Evolutionary conservation across 768 basidiomycete species (phyloP).

Genomic region (Phaffia australis): DNA sequence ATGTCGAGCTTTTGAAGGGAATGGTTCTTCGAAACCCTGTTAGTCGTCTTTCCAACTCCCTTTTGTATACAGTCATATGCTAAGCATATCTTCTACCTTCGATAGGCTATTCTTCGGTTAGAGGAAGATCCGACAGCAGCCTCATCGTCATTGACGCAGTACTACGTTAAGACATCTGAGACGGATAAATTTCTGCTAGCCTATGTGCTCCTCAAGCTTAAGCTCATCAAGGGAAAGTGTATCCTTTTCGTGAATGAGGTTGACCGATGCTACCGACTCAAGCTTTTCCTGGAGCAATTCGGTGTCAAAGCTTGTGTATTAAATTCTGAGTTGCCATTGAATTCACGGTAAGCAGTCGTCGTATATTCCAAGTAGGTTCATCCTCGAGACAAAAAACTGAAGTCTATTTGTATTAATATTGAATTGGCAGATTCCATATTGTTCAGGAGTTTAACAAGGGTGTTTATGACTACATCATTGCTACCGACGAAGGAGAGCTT

Average conservation of each 20-base stretch:
- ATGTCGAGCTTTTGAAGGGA: conserved; percentile 83
- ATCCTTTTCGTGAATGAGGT: conserved; percentile 94
- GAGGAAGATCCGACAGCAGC: conserved; percentile 74
- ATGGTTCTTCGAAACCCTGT: conserved; percentile 79
- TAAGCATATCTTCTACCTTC: not conserved
- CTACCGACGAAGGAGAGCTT: conserved; percentile 73
- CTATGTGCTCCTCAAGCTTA: conserved; percentile 92
- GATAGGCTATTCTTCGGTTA: conserved; percentile 67
- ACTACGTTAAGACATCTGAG: conserved; percentile 76
- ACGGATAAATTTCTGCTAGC: conserved; percentile 92
- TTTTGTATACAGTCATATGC: not conserved
- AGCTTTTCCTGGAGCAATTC: conserved; percentile 97
- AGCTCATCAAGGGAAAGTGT: conserved; percentile 89
- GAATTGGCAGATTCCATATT: conserved; percentile 58
- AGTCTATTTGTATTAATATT: conserved; percentile 4
- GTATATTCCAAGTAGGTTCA: not conserved
- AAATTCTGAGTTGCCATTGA: conserved; percentile 88
- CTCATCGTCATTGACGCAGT: conserved; percentile 69
- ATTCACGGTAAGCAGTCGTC: conserved; percentile 54
- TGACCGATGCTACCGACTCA: conserved; percentile 85
- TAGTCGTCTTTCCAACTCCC: conserved; percentile 33
- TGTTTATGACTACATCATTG: conserved; percentile 96
- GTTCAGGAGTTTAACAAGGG: conserved; percentile 99
- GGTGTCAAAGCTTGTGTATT: conserved; percentile 91
- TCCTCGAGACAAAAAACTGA: not conserved